Evolutionary conservation across 2,329 filamentous ascomycete genomes (phyloP).

Genomic region (Colletotrichum sp.): DNA sequence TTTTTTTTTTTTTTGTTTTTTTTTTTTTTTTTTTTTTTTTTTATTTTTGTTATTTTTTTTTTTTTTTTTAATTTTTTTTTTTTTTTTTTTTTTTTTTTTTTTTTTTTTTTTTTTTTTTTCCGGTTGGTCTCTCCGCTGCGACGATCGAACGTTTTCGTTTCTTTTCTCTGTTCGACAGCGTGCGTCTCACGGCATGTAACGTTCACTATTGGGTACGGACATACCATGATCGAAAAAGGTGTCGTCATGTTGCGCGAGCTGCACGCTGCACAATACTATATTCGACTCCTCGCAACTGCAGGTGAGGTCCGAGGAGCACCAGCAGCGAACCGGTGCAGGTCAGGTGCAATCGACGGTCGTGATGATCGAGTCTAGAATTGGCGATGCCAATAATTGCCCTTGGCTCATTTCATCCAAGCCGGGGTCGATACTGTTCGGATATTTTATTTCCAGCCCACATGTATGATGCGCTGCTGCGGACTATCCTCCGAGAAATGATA

Average conservation of each 20-base stretch:
- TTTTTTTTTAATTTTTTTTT: too few species aligned
- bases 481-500: neutral
- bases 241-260: neutral
- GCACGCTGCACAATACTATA: neutral
- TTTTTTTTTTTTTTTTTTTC: too few species aligned
- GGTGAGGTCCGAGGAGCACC: neutral
- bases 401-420: neutral
- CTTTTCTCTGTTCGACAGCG: neutral
- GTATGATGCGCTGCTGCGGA: neutral
- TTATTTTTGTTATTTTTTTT: too few species aligned
- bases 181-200: neutral
- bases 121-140: neutral
- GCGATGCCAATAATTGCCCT: neutral
- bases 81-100: too few species aligned
- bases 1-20: too few species aligned
- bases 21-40: too few species aligned
- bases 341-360: neutral
- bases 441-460: constrained; percentile 1
- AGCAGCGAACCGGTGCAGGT: neutral
- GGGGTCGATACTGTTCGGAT: constrained; percentile 11
- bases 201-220: neutral
- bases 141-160: neutral
- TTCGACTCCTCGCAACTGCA: neutral
- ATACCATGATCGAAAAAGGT: neutral
- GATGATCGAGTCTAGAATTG: neutral